Conservation (phyloP, 768 basidiomycete genomes). For the Bullera alba region DNA sequence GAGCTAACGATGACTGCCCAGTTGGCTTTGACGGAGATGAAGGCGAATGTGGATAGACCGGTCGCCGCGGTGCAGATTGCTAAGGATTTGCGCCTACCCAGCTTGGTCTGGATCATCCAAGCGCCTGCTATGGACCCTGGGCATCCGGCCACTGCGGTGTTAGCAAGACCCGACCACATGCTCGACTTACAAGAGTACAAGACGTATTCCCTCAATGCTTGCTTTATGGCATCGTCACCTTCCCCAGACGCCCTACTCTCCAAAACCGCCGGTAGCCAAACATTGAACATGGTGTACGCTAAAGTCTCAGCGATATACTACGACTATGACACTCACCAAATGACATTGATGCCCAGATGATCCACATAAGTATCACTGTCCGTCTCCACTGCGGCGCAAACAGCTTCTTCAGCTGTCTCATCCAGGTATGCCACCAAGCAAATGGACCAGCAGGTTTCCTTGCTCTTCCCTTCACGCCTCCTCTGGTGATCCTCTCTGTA, state of each 20-base stretch:
- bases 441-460: constrained; percentile 1
- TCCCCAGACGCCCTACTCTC: constrained; percentile 35
- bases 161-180: neutral
- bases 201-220: constrained; percentile 39
- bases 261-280: constrained; percentile 43
- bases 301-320: neutral
- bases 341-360: constrained; percentile 44
- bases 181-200: constrained; percentile 32
- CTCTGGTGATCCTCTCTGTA: constrained; percentile 1
- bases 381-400: constrained; percentile 41
- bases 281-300: constrained; percentile 44
- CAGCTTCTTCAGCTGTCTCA: constrained; percentile 26
- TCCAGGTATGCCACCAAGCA: constrained; percentile 24
- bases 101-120: constrained; percentile 40
- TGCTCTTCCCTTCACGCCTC: neutral
- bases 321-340: constrained; percentile 23
- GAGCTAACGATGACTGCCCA: constrained; percentile 39
- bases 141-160: constrained; percentile 35
- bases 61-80: constrained; percentile 42
- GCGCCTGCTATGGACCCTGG: constrained; percentile 45
- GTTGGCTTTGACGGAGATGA: constrained; percentile 28
- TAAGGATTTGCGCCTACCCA: constrained; percentile 39
- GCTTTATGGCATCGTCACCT: constrained; percentile 31
- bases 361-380: constrained; percentile 44
- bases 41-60: constrained; percentile 38